Percentiles rank a stretch among this genome's conserved stretches.
Conservation (phyloP, 805 yeast species). For the Kluyveromyces nonfermentans region DNA sequence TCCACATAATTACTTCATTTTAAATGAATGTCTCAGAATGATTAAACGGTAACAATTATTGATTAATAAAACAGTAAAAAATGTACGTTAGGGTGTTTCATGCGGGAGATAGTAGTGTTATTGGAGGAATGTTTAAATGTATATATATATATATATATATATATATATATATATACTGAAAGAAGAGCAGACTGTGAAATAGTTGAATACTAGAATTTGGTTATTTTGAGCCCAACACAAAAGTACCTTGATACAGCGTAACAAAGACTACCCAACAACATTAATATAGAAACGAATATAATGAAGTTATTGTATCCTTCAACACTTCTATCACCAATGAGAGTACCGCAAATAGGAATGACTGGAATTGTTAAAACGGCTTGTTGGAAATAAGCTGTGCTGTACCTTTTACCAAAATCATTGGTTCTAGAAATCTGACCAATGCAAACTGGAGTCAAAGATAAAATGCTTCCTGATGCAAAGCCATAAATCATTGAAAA, state of each 20-base stretch:
- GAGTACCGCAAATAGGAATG: constrained; percentile 42
- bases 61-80: too few relatives aligned
- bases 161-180: too few relatives aligned
- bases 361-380: constrained; percentile 41
- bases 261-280: constrained; percentile 30
- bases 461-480: constrained; percentile 45
- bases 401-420: constrained; percentile 46
- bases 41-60: too few relatives aligned
- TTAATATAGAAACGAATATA: constrained; percentile 34
- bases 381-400: constrained; percentile 49
- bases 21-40: background rate
- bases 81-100: too few relatives aligned
- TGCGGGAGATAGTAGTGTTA: too few relatives aligned
- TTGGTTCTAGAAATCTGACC: constrained; percentile 49
- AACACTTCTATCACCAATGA: constrained; percentile 30
- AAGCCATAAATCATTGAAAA: constrained; percentile 46
- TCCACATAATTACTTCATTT: too few relatives aligned
- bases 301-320: constrained; percentile 36
- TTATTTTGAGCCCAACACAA: constrained; percentile 35
- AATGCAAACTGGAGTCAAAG: constrained; percentile 50
- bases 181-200: too few relatives aligned
- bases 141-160: too few relatives aligned
- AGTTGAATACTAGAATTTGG: constrained; percentile 26
- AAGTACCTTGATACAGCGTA: constrained; percentile 35
- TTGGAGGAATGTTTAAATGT: background rate